A percentile compares a stretch with the other conserved stretches of the same genome.
Conservation (phyloP, 345 rosid genomes). For the Camelina neglecta region DNA sequence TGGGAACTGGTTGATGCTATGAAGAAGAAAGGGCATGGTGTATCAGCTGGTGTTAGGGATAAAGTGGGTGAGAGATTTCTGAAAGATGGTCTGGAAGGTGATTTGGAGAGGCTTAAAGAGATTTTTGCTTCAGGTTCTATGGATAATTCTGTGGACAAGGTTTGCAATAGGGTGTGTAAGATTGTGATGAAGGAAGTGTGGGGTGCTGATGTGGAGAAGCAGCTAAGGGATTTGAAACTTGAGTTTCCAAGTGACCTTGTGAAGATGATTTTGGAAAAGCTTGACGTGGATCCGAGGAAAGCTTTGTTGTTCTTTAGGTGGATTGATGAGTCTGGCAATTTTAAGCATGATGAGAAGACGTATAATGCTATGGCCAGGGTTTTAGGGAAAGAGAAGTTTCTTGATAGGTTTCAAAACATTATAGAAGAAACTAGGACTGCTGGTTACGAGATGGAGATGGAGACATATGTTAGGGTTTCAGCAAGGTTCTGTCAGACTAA, state of each 20-base stretch:
- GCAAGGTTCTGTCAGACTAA: conserved; percentile 45
- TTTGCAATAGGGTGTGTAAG: conserved; percentile 64
- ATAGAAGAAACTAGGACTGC: conserved; percentile 61
- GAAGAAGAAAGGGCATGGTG: conserved; percentile 84
- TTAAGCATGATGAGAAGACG: conserved; percentile 60
- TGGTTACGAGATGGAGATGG: conserved; percentile 71
- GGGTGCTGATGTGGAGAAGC: conserved; percentile 64
- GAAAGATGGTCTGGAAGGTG: conserved; percentile 58
- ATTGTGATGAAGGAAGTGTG: conserved; percentile 72
- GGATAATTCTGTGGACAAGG: conserved; percentile 59
- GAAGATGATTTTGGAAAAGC: conserved; percentile 63
- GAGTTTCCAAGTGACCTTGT: conserved; percentile 56
- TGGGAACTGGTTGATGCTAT: conserved; percentile 73
- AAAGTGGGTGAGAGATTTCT: conserved; percentile 60
- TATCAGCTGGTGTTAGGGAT: conserved; percentile 65
- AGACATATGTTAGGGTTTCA: conserved; percentile 59
- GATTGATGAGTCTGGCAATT: conserved; percentile 63
- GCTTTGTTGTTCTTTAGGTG: conserved; percentile 79
- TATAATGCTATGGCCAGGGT: conserved; percentile 77
- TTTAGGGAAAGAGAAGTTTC: conserved; percentile 79
- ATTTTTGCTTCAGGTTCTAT: conserved; percentile 68
- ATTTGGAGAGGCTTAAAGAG: conserved; percentile 64
- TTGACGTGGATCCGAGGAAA: conserved; percentile 68
- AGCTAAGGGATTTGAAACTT: conserved; percentile 53
- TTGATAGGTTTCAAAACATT: conserved; percentile 77